Evolutionary conservation across 2,329 filamentous ascomycete genomes (phyloP).

Genomic region (Diaporthe amygdali): DNA sequence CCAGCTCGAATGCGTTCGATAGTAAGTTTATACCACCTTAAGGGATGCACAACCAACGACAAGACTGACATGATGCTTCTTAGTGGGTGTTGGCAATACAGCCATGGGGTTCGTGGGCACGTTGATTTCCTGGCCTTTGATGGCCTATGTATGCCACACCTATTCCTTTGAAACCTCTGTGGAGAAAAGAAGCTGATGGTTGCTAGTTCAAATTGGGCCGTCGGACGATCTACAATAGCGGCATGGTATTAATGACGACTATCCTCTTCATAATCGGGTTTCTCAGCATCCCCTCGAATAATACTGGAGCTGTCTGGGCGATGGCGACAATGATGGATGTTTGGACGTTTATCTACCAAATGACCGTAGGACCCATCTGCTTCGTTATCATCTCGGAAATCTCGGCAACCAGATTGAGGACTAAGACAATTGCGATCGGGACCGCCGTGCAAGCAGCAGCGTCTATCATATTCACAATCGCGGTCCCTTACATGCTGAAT

Average conservation of each 20-base stretch:
- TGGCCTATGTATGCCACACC: slow-evolving; percentile 36
- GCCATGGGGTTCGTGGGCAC: slow-evolving; percentile 58
- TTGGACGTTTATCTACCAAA: slow-evolving; percentile 49
- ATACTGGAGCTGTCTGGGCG: slow-evolving; percentile 40
- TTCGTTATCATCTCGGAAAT: slow-evolving; percentile 51
- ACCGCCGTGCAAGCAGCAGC: slow-evolving; percentile 49
- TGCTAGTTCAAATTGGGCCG: slow-evolving; percentile 44
- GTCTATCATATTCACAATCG: slow-evolving; percentile 52
- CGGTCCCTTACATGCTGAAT: slow-evolving; percentile 54
- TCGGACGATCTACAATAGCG: slow-evolving; percentile 52
- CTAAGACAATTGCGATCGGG: slow-evolving; percentile 52
- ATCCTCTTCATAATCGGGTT: slow-evolving; percentile 35
- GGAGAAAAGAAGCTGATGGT: too few species aligned
- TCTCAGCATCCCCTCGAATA: neutral
- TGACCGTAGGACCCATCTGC: slow-evolving; percentile 51
- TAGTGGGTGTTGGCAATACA: slow-evolving; percentile 51
- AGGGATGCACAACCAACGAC: too few species aligned
- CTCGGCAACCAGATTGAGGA: slow-evolving; percentile 48
- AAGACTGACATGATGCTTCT: neutral
- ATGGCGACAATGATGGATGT: slow-evolving; percentile 54
- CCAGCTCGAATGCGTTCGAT: slow-evolving; percentile 47
- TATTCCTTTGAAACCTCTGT: too few species aligned
- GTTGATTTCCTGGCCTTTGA: slow-evolving; percentile 54
- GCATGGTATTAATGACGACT: slow-evolving; percentile 44
- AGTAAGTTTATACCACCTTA: neutral